These are phyloP conservation scores for Geotrichum aggregatum DNA, from an alignment of 1,139 yeast species.

Conservation along the genomic window DNA sequence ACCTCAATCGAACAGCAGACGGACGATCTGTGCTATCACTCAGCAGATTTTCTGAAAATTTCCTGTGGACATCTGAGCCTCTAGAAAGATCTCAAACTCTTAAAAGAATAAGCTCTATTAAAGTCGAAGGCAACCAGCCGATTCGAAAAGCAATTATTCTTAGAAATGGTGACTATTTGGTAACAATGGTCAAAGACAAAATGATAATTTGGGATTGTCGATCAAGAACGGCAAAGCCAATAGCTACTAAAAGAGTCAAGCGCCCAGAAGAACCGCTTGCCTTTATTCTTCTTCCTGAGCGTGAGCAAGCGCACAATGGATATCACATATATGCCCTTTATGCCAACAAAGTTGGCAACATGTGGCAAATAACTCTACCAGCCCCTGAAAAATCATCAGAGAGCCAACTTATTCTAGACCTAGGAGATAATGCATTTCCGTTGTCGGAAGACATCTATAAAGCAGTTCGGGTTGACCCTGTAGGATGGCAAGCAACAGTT, in stretches of 20 bases:
- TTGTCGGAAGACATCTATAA: constrained; percentile 38
- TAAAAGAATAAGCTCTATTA: constrained; percentile 31
- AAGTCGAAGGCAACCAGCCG: constrained; percentile 36
- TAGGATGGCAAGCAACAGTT: constrained; percentile 47
- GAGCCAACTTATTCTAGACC: constrained; percentile 12
- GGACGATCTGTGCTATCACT: constrained; percentile 55
- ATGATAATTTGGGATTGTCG: constrained; percentile 65
- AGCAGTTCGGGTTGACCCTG: constrained; percentile 65
- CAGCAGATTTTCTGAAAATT: constrained; percentile 36
- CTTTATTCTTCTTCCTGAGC: constrained; percentile 49
- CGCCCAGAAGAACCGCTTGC: constrained; percentile 37
- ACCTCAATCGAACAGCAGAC: constrained; percentile 58
- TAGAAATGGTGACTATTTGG: constrained; percentile 50
- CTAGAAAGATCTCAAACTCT: constrained; percentile 33
- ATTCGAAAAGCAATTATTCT: constrained; percentile 50
- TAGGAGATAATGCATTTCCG: constrained; percentile 27
- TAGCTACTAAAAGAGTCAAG: constrained; percentile 26
- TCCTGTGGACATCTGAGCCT: constrained; percentile 34
- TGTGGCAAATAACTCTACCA: constrained; percentile 21
- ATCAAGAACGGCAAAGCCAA: constrained; percentile 25
- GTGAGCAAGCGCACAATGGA: constrained; percentile 33
- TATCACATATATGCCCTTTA: constrained; percentile 48
- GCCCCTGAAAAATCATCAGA: not conserved
- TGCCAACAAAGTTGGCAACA: constrained; percentile 28
- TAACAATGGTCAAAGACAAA: constrained; percentile 41